A percentile compares a stretch with the other conserved stretches of the same genome.
These are phyloP conservation scores for Laetiporus sulphureus DNA, from an alignment of 1,284 basidiomycete species.

Conservation along the genomic window DNA sequence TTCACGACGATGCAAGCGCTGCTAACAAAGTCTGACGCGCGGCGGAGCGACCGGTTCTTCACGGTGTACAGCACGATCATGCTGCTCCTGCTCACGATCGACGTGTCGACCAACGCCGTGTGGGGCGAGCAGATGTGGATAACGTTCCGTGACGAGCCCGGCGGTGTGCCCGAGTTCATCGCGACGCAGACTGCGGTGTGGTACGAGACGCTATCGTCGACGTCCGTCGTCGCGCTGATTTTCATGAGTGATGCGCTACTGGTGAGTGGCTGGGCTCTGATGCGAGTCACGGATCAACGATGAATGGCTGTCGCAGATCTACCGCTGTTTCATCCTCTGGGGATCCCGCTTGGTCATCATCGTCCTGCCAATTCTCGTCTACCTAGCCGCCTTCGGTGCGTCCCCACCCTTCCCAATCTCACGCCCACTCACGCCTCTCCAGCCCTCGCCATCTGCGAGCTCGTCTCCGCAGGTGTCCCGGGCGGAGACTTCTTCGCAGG, in stretches of 20 bases:
- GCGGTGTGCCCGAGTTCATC: constrained; percentile 11
- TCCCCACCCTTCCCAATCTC: background rate
- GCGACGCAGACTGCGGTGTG: constrained; percentile 9
- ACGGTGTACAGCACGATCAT: constrained; percentile 10
- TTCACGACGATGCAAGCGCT: constrained; percentile 14
- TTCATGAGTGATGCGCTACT: constrained; percentile 13
- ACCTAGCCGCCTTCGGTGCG: constrained; percentile 13
- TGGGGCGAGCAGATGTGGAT: constrained; percentile 17
- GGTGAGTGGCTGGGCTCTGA: constrained; percentile 7
- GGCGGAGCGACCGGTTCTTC: background rate
- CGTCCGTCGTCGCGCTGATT: constrained; percentile 10
- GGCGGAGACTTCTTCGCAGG: constrained; percentile 12
- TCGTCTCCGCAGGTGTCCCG: constrained; percentile 12
- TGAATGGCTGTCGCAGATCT: constrained; percentile 8
- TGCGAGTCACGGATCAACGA: background rate
- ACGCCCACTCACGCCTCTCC: background rate
- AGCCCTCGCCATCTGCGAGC: constrained; percentile 14
- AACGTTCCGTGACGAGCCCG: constrained; percentile 5
- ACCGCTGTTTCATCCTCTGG: constrained; percentile 16
- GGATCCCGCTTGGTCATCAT: constrained; percentile 9
- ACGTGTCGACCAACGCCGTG: constrained; percentile 14
- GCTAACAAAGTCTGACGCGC: background rate
- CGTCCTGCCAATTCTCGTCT: constrained; percentile 14
- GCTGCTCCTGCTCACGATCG: constrained; percentile 13
- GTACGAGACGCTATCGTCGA: constrained; percentile 14